Evolutionary conservation across 768 basidiomycete genomes (phyloP).

Genomic region (Hortiboletus flavorubellus): DNA sequence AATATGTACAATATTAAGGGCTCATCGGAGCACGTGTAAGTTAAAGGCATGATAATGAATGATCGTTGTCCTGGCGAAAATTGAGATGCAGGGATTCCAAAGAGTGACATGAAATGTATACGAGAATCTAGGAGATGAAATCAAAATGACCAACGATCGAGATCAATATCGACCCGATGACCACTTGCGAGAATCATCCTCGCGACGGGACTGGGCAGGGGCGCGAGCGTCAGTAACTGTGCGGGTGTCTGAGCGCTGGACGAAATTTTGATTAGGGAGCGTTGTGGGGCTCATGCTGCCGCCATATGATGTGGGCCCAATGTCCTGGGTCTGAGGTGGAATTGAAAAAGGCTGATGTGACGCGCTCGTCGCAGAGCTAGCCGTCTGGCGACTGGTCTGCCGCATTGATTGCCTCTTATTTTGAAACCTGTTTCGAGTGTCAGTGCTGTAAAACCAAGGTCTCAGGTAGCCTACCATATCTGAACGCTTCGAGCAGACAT

Average conservation of each 20-base stretch:
- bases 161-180: constrained; percentile 44
- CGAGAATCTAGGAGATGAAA: constrained; percentile 36
- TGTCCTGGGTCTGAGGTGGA: constrained; percentile 33
- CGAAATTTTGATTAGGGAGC: constrained; percentile 35
- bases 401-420: constrained; percentile 83
- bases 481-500: constrained; percentile 86
- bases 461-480: constrained; percentile 59
- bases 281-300: constrained; percentile 31
- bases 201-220: constrained; percentile 41
- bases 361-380: constrained; percentile 41
- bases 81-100: constrained; percentile 32
- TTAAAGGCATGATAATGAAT: constrained; percentile 35
- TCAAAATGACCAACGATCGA: constrained; percentile 32
- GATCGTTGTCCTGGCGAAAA: constrained; percentile 35
- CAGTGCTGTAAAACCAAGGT: constrained; percentile 16
- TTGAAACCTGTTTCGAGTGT: constrained; percentile 63
- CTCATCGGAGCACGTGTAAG: constrained; percentile 28
- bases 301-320: constrained; percentile 34
- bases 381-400: constrained; percentile 65
- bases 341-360: constrained; percentile 51
- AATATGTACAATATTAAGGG: constrained; percentile 38
- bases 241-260: constrained; percentile 42
- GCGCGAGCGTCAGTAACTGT: constrained; percentile 28
- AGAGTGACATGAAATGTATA: constrained; percentile 34
- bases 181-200: constrained; percentile 50